phyloP scores from a whole-genome alignment of 2,329 filamentous ascomycete species.

The Clarireedia monteithiana region DNA sequence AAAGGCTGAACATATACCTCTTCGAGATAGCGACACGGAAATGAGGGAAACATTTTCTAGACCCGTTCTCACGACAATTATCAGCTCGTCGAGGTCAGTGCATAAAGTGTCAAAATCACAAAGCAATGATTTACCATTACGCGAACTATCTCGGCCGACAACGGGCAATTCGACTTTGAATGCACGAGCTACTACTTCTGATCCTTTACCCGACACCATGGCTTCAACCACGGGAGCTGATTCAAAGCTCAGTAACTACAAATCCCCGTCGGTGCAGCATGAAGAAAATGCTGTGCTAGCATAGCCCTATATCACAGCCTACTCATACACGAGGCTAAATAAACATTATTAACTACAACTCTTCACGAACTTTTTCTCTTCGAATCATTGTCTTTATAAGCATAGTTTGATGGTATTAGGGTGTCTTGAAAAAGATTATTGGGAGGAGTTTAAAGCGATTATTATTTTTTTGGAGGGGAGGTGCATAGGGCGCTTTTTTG shows the following conservation, averaged over 20 bases:
- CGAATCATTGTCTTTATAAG: too few species aligned
- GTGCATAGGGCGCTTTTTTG: not conserved
- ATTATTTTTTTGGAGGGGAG: not conserved
- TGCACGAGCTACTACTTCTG: not conserved
- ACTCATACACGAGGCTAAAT: too few species aligned
- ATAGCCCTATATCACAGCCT: not conserved
- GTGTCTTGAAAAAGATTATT: not conserved
- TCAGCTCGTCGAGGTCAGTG: constrained; percentile 20
- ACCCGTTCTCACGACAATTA: constrained; percentile 19
- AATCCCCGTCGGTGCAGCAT: not conserved
- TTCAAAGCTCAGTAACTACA: not conserved
- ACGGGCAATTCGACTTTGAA: not conserved
- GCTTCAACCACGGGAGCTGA: not conserved
- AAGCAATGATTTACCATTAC: not conserved
- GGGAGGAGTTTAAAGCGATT: not conserved
- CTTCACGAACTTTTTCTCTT: too few species aligned
- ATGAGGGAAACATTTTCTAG: constrained; percentile 15
- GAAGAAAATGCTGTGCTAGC: not conserved
- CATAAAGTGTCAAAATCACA: constrained; percentile 4
- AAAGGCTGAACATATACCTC: constrained; percentile 22
- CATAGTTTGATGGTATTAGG: not conserved
- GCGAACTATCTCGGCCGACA: not conserved
- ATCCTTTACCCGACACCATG: not conserved
- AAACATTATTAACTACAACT: too few species aligned
- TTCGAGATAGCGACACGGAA: constrained; percentile 15